Percentiles rank a stretch among this genome's conserved stretches.
Conservation (phyloP, 2,329 filamentous ascomycete species). For the Malbranchea zuffiana region DNA sequence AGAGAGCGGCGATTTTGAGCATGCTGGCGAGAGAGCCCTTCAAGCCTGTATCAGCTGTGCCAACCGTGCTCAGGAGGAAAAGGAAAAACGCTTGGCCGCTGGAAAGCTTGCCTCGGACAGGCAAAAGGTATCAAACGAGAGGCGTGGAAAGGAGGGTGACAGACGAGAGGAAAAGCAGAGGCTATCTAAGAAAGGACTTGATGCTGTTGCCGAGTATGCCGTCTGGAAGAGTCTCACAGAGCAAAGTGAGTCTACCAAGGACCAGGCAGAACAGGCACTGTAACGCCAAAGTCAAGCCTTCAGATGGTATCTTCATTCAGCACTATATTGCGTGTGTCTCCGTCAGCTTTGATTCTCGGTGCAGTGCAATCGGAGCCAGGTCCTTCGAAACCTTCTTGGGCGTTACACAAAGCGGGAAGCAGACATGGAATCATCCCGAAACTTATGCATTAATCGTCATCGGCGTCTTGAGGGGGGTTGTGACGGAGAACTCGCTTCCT, state of each 20-base stretch:
- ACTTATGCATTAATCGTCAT: too few relatives aligned
- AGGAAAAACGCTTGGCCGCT: neutral
- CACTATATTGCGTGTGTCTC: too few relatives aligned
- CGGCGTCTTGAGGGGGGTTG: too few relatives aligned
- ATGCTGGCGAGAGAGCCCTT: conserved; percentile 41
- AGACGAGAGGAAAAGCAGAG: conserved; percentile 34
- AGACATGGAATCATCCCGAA: too few relatives aligned
- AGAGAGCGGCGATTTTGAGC: conserved; percentile 34
- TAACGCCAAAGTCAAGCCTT: too few relatives aligned
- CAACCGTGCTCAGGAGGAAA: conserved; percentile 19
- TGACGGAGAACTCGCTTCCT: too few relatives aligned
- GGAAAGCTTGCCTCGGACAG: neutral
- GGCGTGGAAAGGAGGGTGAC: conserved; percentile 20
- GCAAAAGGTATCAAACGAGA: neutral
- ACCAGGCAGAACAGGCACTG: too few relatives aligned
- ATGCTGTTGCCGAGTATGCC: conserved; percentile 64
- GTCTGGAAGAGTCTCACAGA: conserved; percentile 57
- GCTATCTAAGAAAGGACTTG: conserved; percentile 50
- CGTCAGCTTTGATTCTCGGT: too few relatives aligned
- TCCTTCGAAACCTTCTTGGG: too few relatives aligned
- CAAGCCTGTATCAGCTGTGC: conserved; percentile 40
- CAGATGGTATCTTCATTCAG: too few relatives aligned
- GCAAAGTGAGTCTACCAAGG: neutral
- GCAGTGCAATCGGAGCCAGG: too few relatives aligned
- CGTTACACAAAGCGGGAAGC: too few relatives aligned